Percentiles rank a stretch among this genome's conserved stretches.
phyloP scores from a whole-genome alignment of 2,329 filamentous ascomycete species.

The Penicillium polonicum region DNA sequence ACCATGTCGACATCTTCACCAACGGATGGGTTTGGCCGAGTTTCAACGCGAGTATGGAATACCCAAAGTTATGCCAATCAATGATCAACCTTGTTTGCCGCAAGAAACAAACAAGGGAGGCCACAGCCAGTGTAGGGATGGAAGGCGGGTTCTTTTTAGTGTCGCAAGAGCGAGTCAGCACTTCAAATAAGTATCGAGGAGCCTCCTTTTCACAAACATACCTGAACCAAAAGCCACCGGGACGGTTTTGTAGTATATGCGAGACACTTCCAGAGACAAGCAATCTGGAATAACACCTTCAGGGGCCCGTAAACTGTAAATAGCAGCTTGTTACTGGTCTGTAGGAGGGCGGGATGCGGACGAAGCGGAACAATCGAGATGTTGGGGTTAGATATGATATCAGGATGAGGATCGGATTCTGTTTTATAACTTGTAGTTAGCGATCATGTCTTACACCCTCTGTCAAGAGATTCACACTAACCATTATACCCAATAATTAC shows the following conservation, averaged over 20 bases:
- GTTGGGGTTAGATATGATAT: slow-evolving; percentile 65
- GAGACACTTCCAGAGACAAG: slow-evolving; percentile 67
- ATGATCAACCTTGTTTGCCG: slow-evolving; percentile 81
- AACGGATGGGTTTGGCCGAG: slow-evolving; percentile 66
- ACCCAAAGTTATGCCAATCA: slow-evolving; percentile 99
- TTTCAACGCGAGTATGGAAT: slow-evolving; percentile 78
- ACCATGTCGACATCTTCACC: slow-evolving; percentile 72
- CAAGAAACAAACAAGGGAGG: slow-evolving; percentile 68
- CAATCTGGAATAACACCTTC: slow-evolving; percentile 82
- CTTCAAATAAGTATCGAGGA: not conserved
- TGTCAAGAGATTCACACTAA: slow-evolving; percentile 36
- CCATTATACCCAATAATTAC: slow-evolving; percentile 86
- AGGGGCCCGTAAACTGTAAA: slow-evolving; percentile 77
- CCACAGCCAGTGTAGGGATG: slow-evolving; percentile 82
- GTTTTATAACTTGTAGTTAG: slow-evolving; percentile 10
- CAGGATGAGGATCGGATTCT: slow-evolving; percentile 81
- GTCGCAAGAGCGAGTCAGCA: slow-evolving; percentile 1
- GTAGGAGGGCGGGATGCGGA: slow-evolving; percentile 65
- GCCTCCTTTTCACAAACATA: slow-evolving; percentile 33
- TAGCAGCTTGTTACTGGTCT: slow-evolving; percentile 65
- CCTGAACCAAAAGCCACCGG: slow-evolving; percentile 82
- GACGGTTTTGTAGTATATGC: slow-evolving; percentile 71
- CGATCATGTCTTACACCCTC: not conserved
- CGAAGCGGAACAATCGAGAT: slow-evolving; percentile 71
- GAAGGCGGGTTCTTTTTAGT: slow-evolving; percentile 78